A percentile compares a stretch with the other conserved stretches of the same genome.
phyloP scores from a whole-genome alignment of 768 basidiomycete species.

The Termitomyces heimii region DNA sequence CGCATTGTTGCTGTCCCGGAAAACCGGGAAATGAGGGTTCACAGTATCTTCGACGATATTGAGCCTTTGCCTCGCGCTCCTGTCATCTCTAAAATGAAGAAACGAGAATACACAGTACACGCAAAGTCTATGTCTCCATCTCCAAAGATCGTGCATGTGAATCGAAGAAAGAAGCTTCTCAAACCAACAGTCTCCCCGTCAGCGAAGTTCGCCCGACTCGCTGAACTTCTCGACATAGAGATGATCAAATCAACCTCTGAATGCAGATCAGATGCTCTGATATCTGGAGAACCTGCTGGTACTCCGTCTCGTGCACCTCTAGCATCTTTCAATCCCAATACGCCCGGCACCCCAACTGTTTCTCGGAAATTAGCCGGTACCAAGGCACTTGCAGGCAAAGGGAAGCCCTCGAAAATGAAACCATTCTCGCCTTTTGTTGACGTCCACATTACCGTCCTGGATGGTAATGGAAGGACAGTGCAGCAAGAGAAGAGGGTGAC shows the following conservation, averaged over 20 bases:
- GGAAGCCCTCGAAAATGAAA: conserved; percentile 26
- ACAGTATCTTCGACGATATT: conserved; percentile 38
- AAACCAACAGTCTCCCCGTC: conserved; percentile 29
- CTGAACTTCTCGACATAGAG: conserved; percentile 24
- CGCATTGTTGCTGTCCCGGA: conserved; percentile 50
- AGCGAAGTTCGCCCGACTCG: conserved; percentile 23
- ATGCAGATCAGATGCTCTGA: conserved; percentile 14
- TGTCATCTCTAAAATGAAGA: conserved; percentile 41
- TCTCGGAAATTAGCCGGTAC: conserved; percentile 15
- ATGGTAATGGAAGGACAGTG: conserved; percentile 51
- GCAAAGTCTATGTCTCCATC: conserved; percentile 26
- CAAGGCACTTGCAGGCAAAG: conserved; percentile 17
- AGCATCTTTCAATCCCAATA: conserved; percentile 23
- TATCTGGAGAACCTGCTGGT: not conserved
- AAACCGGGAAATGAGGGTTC: conserved; percentile 20
- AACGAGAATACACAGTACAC: conserved; percentile 33
- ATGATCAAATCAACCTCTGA: not conserved
- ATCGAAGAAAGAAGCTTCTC: conserved; percentile 35
- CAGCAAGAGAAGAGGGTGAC: conserved; percentile 59
- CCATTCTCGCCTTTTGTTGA: conserved; percentile 46
- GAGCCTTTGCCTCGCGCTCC: conserved; percentile 33
- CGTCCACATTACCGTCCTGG: conserved; percentile 64
- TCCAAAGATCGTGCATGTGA: conserved; percentile 32
- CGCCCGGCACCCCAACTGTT: conserved; percentile 31
- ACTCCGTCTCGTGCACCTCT: conserved; percentile 28